phyloP scores from a whole-genome alignment of 495 filamentous ascomycete species.

The Aspergillus biplanus region DNA sequence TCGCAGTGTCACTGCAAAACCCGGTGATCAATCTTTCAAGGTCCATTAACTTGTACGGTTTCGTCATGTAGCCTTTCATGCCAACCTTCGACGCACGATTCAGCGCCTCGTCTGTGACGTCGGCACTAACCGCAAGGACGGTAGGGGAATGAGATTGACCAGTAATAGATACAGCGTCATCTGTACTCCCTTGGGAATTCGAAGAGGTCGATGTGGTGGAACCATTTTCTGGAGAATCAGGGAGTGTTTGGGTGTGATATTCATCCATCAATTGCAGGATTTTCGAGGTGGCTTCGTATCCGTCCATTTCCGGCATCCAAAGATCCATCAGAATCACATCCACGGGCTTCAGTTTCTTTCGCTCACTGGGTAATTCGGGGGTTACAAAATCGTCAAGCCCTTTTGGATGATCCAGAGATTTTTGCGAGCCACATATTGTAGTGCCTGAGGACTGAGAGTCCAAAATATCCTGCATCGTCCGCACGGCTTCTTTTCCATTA shows the following conservation, averaged over 20 bases:
- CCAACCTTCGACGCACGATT: constrained; percentile 67
- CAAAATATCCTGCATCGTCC: constrained; percentile 56
- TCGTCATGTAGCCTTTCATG: constrained; percentile 79
- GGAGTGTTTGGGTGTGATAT: constrained; percentile 28
- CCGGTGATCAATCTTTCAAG: constrained; percentile 68
- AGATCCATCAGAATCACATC: constrained; percentile 81
- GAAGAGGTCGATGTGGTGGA: background rate
- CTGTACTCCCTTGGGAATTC: background rate
- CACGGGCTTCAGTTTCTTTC: constrained; percentile 48
- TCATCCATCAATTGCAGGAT: constrained; percentile 62
- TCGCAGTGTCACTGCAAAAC: constrained; percentile 50
- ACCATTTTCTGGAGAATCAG: constrained; percentile 6
- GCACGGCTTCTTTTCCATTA: constrained; percentile 74
- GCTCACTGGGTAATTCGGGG: constrained; percentile 21
- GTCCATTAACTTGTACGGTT: constrained; percentile 76
- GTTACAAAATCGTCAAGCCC: constrained; percentile 14
- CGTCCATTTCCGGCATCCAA: constrained; percentile 87
- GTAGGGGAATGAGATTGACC: constrained; percentile 37
- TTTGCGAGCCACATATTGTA: background rate
- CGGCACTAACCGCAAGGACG: constrained; percentile 75
- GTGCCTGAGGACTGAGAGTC: constrained; percentile 26
- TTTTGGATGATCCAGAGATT: background rate
- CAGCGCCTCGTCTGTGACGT: constrained; percentile 70
- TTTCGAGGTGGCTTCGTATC: constrained; percentile 70
- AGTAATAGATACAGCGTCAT: background rate